phyloP scores from a whole-genome alignment of 225 moss, liverwort and hornwort genomes.

The Bryoerythrophyllum caledonicum region DNA sequence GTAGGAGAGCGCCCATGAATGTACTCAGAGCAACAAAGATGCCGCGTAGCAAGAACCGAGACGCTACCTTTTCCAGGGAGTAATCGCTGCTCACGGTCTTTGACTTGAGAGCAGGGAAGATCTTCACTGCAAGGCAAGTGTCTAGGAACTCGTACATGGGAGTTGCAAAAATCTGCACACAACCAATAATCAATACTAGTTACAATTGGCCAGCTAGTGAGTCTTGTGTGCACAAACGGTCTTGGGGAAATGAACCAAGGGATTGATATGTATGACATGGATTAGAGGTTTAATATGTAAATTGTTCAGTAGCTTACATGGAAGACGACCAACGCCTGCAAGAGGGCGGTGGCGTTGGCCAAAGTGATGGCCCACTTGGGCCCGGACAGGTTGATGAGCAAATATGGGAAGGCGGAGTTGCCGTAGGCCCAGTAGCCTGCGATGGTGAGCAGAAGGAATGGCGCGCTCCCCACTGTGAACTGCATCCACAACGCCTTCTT shows the following conservation, averaged over 20 bases:
- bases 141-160: conserved; percentile 52
- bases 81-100: background rate
- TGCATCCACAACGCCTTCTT: conserved; percentile 45
- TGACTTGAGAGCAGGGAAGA: background rate
- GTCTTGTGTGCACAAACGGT: too few relatives aligned
- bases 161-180: conserved; percentile 38
- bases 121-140: conserved; percentile 26
- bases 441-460: conserved; percentile 41
- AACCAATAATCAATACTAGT: background rate
- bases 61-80: background rate
- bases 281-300: background rate
- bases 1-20: conserved; percentile 38
- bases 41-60: conserved; percentile 34
- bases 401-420: conserved; percentile 33
- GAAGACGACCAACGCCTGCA: conserved; percentile 55
- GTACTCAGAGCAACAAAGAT: conserved; percentile 12
- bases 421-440: conserved; percentile 64
- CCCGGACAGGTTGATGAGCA: conserved; percentile 50
- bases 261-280: background rate
- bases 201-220: too few relatives aligned
- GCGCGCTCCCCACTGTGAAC: conserved; percentile 30
- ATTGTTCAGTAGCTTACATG: conserved; percentile 32
- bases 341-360: conserved; percentile 38
- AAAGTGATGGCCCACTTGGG: conserved; percentile 38
- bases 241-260: background rate